Evolutionary conservation across 768 basidiomycete genomes (phyloP).

Genomic region (Gymnopilus junonius): DNA sequence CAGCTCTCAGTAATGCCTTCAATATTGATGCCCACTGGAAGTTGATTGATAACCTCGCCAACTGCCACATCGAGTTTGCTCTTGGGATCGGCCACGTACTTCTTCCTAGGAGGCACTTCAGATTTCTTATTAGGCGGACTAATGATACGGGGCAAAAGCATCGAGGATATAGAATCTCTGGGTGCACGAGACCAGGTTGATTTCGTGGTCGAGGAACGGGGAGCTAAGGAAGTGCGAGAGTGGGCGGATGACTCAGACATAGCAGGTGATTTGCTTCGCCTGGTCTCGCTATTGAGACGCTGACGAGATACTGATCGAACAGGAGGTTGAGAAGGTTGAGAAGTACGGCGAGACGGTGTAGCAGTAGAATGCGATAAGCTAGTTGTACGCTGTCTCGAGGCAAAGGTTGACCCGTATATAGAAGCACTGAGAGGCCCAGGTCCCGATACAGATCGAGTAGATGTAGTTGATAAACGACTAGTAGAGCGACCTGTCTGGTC

Average conservation of each 20-base stretch:
- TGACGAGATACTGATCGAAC: conserved; percentile 40
- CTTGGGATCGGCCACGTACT: conserved; percentile 87
- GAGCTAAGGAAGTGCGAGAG: conserved; percentile 48
- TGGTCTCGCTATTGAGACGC: conserved; percentile 43
- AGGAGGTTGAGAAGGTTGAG: conserved; percentile 22
- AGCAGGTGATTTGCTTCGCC: conserved; percentile 59
- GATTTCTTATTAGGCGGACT: conserved; percentile 50
- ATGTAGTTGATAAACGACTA: conserved; percentile 61
- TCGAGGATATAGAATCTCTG: conserved; percentile 57
- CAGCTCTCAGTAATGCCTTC: conserved; percentile 84
- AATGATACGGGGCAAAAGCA: conserved; percentile 39
- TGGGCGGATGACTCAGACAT: conserved; percentile 61
- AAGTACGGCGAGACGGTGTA: conserved; percentile 34
- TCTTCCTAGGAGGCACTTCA: conserved; percentile 52
- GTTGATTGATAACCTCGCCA: conserved; percentile 87
- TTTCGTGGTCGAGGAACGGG: conserved; percentile 47
- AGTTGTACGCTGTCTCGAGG: conserved; percentile 82
- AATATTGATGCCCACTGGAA: conserved; percentile 83
- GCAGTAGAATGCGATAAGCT: conserved; percentile 55
- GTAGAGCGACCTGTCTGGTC: conserved; percentile 52
- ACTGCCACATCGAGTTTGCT: conserved; percentile 93
- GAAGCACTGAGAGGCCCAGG: conserved; percentile 64
- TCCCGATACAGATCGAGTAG: conserved; percentile 72
- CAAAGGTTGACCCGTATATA: conserved; percentile 68
- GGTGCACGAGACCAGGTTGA: conserved; percentile 76